Evolutionary conservation across 2,329 filamentous ascomycete genomes (phyloP).

Genomic region (Cercospora canescens): DNA sequence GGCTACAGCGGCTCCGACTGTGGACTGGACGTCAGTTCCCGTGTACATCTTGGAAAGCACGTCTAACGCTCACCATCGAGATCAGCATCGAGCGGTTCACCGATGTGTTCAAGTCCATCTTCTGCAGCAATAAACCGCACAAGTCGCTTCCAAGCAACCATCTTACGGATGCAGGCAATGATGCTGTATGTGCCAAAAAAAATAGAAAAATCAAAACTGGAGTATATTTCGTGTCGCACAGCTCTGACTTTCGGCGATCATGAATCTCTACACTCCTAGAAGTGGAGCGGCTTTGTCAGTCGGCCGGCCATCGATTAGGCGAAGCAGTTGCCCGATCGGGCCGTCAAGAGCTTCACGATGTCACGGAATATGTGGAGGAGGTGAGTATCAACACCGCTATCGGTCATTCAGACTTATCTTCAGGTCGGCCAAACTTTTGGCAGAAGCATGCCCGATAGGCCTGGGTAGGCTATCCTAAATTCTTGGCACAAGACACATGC

Average conservation of each 20-base stretch:
- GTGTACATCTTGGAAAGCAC: neutral
- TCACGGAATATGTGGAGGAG: neutral
- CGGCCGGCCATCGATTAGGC: neutral
- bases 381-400: neutral
- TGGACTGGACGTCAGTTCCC: conserved; percentile 41
- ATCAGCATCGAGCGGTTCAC: conserved; percentile 19
- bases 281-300: neutral
- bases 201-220: too few species aligned
- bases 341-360: neutral
- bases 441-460: neutral
- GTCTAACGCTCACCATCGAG: conserved; percentile 3
- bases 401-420: neutral
- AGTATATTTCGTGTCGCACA: neutral
- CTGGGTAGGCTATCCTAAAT: neutral
- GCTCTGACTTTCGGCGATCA: neutral
- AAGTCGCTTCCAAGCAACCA: conserved; percentile 56
- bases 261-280: neutral
- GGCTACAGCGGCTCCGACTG: conserved; percentile 49
- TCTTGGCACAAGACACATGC: neutral
- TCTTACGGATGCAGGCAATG: neutral
- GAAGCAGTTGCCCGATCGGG: conserved; percentile 3
- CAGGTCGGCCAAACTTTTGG: neutral
- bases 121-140: conserved; percentile 65
- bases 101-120: conserved; percentile 52
- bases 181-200: neutral